These are phyloP conservation scores for Macrolepiota fuliginosa DNA, from an alignment of 768 basidiomycete genomes.

Conservation along the genomic window DNA sequence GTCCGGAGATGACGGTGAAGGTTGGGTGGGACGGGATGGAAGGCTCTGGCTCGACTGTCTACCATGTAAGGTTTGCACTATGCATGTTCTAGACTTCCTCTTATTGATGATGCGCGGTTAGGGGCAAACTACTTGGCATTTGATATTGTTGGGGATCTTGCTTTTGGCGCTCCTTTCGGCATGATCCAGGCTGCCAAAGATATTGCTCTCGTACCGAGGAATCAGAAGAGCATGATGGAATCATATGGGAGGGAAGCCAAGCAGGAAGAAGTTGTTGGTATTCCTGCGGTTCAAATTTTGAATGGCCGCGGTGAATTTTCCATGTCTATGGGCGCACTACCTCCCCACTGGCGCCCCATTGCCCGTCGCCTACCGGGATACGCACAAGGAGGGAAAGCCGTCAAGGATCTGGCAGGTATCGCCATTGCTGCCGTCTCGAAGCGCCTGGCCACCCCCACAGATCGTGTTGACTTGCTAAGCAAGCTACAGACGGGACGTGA, in stretches of 20 bases:
- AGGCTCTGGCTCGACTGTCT: conserved; percentile 74
- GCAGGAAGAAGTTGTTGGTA: conserved; percentile 47
- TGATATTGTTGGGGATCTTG: conserved; percentile 82
- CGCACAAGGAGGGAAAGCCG: conserved; percentile 59
- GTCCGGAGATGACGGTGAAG: conserved; percentile 59
- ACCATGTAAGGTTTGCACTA: conserved; percentile 51
- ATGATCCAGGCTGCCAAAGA: conserved; percentile 80
- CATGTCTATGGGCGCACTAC: conserved; percentile 78
- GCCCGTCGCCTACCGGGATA: conserved; percentile 76
- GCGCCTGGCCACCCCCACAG: conserved; percentile 64
- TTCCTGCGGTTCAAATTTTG: conserved; percentile 83
- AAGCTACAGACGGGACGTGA: conserved; percentile 81
- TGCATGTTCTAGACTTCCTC: conserved; percentile 10
- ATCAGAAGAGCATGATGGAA: conserved; percentile 52
- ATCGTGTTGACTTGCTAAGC: conserved; percentile 77
- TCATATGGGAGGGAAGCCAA: conserved; percentile 46
- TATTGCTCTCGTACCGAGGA: conserved; percentile 63
- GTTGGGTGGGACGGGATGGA: conserved; percentile 59
- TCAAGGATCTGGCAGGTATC: conserved; percentile 73
- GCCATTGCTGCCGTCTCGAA: conserved; percentile 79
- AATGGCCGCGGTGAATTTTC: conserved; percentile 88
- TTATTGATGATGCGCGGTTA: conserved; percentile 17
- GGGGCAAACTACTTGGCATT: conserved; percentile 57
- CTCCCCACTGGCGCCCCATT: conserved; percentile 67
- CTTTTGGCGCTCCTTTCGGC: conserved; percentile 86